A percentile compares a stretch with the other conserved stretches of the same genome.
These are phyloP conservation scores for Citrus medica DNA, from an alignment of 345 rosid species.

Conservation along the genomic window DNA sequence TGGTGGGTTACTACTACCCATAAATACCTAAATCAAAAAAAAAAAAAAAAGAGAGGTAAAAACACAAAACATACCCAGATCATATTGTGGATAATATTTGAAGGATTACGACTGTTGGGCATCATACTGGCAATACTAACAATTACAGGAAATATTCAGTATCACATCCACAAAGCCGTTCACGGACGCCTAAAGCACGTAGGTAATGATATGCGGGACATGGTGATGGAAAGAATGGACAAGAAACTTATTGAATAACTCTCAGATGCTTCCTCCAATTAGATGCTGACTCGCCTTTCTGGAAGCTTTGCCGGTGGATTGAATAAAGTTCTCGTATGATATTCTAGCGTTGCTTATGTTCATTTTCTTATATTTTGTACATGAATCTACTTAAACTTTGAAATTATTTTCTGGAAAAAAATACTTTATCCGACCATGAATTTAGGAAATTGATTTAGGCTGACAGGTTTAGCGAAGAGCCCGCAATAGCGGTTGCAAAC, in stretches of 20 bases:
- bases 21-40: no score
- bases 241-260: conserved; percentile 62
- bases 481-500: no score
- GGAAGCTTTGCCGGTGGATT: conserved; percentile 3
- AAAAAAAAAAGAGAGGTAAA: no score
- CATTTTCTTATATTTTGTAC: conserved; percentile 5
- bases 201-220: conserved; percentile 89
- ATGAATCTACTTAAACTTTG: conserved; percentile 8
- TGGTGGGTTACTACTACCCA: no score
- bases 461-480: no score
- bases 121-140: conserved; percentile 90
- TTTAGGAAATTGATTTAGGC: neutral
- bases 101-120: conserved; percentile 79
- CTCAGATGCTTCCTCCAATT: conserved; percentile 39
- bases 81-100: conserved; percentile 67
- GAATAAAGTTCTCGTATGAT: conserved; percentile 18
- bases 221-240: conserved; percentile 91
- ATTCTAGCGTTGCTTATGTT: conserved; percentile 7
- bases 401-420: neutral
- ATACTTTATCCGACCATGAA: neutral
- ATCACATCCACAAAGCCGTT: conserved; percentile 78
- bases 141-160: conserved; percentile 79
- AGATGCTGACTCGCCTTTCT: conserved; percentile 12
- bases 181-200: conserved; percentile 96
- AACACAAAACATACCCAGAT: no score